phyloP scores from a whole-genome alignment of 2,329 filamentous ascomycete species.

The Clarireedia paspali region DNA sequence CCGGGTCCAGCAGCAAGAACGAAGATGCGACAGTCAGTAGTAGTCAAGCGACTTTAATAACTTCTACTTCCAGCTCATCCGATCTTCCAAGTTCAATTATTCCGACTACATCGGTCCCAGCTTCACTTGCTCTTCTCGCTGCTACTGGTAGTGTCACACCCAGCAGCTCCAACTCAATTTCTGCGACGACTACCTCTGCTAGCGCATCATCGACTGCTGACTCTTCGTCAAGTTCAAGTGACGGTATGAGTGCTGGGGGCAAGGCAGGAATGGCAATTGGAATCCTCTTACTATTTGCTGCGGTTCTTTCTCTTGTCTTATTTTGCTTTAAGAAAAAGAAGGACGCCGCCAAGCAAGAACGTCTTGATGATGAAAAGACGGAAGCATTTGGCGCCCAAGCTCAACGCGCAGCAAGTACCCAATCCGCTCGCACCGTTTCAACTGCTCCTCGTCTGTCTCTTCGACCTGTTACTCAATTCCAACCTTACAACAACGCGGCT shows the following conservation, averaged over 20 bases:
- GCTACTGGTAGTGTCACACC: neutral
- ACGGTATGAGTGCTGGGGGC: conserved; percentile 37
- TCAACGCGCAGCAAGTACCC: conserved; percentile 14
- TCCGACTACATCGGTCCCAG: conserved; percentile 13
- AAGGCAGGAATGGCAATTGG: conserved; percentile 80
- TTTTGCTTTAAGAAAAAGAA: conserved; percentile 64
- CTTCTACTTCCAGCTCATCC: neutral
- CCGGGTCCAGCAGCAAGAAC: neutral
- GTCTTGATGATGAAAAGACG: conserved; percentile 57
- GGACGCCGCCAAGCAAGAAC: conserved; percentile 51
- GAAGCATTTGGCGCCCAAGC: conserved; percentile 22
- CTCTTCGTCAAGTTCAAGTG: conserved; percentile 9
- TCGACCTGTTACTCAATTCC: conserved; percentile 76
- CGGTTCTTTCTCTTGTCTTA: conserved; percentile 60
- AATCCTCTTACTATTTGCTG: conserved; percentile 60
- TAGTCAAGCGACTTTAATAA: neutral
- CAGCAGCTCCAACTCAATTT: neutral
- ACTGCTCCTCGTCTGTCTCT: conserved; percentile 74
- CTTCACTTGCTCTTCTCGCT: conserved; percentile 11
- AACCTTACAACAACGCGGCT: conserved; percentile 51
- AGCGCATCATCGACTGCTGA: conserved; percentile 9
- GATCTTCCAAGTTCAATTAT: conserved; percentile 14
- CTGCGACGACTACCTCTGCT: conserved; percentile 4
- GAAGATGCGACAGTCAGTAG: conserved; percentile 3
- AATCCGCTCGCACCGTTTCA: conserved; percentile 30